Evolutionary conservation across 2,329 filamentous ascomycete genomes (phyloP).

Genomic region (Alternaria sp.): DNA sequence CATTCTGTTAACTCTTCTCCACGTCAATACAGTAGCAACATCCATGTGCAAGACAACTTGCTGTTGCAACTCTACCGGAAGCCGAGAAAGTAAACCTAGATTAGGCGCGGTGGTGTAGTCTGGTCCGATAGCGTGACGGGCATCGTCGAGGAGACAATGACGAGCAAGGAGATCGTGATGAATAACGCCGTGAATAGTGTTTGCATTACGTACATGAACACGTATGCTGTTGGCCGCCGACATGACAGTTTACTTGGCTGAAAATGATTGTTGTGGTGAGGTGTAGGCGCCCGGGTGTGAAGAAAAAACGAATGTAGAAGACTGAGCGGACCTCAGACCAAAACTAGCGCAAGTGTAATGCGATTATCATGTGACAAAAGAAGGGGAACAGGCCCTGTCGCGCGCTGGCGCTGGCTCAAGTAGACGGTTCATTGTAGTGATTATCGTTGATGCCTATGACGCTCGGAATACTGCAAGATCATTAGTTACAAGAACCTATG

Average conservation of each 20-base stretch:
- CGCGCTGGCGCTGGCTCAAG: background rate
- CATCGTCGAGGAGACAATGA: background rate
- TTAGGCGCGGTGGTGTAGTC: background rate
- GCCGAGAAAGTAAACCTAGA: background rate
- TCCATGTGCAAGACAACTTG: background rate
- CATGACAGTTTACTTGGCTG: background rate
- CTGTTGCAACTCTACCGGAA: background rate
- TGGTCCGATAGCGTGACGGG: background rate
- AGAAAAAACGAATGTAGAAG: background rate
- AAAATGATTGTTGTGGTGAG: background rate
- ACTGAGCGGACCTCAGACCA: background rate
- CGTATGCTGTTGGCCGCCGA: background rate
- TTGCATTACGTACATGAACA: background rate
- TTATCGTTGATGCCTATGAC: too few relatives aligned
- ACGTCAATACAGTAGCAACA: too few relatives aligned
- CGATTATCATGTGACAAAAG: background rate
- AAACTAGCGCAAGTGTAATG: background rate
- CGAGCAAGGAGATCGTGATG: background rate
- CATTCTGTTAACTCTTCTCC: background rate
- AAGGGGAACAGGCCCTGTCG: background rate
- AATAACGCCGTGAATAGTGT: background rate
- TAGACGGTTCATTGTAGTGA: background rate
- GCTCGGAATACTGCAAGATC: too few relatives aligned
- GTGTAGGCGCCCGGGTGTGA: background rate
- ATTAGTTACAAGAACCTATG: too few relatives aligned